phyloP scores from a whole-genome alignment of 176 grass and related monocot species.

The Cenchrus purpureus region DNA sequence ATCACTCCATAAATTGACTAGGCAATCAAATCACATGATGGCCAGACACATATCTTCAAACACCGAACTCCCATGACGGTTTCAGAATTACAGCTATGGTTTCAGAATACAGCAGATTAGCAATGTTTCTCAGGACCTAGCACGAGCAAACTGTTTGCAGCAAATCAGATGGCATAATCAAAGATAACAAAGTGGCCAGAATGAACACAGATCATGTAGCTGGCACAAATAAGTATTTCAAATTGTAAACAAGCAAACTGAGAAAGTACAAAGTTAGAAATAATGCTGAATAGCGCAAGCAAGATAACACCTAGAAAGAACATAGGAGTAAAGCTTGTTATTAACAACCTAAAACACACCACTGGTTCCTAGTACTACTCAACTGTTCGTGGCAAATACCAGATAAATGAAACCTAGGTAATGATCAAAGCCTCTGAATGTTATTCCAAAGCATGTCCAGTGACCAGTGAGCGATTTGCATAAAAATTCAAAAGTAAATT shows the following conservation, averaged over 20 bases:
- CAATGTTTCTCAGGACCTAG: neutral
- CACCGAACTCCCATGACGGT: no score
- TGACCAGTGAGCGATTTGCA: neutral
- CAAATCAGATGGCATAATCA: conserved; percentile 4
- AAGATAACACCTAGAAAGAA: neutral
- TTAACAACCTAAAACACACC: neutral
- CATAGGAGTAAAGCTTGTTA: neutral
- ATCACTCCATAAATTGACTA: neutral
- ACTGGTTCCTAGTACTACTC: neutral
- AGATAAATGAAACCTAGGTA: neutral
- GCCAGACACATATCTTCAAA: neutral
- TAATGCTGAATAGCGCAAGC: neutral
- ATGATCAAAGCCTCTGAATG: neutral
- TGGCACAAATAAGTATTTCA: neutral
- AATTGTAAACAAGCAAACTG: neutral
- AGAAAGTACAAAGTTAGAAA: neutral
- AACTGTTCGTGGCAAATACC: neutral
- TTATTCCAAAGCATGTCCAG: neutral
- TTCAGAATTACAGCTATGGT: neutral
- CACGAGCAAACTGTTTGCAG: neutral
- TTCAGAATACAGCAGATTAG: neutral
- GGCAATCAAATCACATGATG: neutral
- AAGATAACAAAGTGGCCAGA: neutral
- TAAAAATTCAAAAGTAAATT: neutral
- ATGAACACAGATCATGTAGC: neutral